Evolutionary conservation across 2,329 filamentous ascomycete genomes (phyloP).

Genomic region (Colletotrichum godetiae): DNA sequence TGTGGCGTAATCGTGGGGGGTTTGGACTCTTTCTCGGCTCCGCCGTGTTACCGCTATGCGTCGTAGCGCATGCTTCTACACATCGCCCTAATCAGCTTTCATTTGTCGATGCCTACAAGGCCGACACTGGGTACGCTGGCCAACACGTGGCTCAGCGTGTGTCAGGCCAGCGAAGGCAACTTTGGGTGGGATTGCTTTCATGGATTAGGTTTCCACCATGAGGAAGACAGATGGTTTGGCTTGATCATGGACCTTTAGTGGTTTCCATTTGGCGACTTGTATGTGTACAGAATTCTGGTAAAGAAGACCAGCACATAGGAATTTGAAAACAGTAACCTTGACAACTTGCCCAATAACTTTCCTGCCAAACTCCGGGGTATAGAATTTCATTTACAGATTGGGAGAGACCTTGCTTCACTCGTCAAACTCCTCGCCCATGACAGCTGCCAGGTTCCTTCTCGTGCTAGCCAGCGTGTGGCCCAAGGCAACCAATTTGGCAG

Average conservation of each 20-base stretch:
- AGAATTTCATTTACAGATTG: conserved; percentile 27
- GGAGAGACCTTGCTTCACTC: conserved; percentile 34
- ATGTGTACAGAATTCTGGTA: conserved; percentile 28
- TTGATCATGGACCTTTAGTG: not conserved
- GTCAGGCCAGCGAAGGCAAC: not conserved
- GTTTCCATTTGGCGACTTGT: conserved; percentile 13
- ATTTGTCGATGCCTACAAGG: not conserved
- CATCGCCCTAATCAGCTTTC: not conserved
- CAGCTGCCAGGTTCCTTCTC: conserved; percentile 77
- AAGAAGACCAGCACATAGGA: conserved; percentile 31
- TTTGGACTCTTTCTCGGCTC: not conserved
- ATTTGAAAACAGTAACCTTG: conserved; percentile 27
- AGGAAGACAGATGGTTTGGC: not conserved
- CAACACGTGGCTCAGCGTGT: not conserved
- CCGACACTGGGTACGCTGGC: not conserved
- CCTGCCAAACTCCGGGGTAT: conserved; percentile 39
- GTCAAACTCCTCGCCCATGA: conserved; percentile 74
- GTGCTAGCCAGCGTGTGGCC: conserved; percentile 78
- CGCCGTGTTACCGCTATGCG: not conserved
- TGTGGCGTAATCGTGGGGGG: conserved; percentile 69
- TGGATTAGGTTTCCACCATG: not conserved
- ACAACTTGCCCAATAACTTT: not conserved
- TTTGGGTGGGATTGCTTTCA: not conserved
- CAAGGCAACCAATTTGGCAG: conserved; percentile 84
- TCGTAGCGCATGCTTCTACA: not conserved